Base-by-base conservation (phyloP, 768 basidiomycete genomes). In the Lactarius evosmus region DNA sequence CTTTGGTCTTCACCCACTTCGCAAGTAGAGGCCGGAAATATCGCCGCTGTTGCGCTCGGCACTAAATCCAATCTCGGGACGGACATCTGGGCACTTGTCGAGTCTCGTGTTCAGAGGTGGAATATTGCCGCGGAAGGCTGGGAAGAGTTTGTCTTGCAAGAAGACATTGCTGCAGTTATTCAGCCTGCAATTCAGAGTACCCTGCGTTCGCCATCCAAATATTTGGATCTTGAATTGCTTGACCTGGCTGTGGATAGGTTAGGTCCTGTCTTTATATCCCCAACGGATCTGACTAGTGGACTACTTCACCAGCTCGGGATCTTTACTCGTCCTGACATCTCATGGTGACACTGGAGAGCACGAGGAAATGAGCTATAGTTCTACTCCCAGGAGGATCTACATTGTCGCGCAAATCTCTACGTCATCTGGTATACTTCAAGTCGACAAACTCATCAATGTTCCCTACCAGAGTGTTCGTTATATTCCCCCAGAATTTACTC, bases 381-480 rank as follows among this genome's bases (percentile, higher is more conserved):
- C 77, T 30, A 70, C 69, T 9, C 81, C 87, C 58, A 80, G 85
- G 51, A 80, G 89, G 51, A 80, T 86, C 38, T 91, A 91, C 73
- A 84, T 86, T 12, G 74, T 91, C 46, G 76, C 82, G 17, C 79
- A 79, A 58, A 70, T 91, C 17, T 74, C 79, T n/a, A 71, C 75
- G 58, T 66, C 72, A 27, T 75, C 76, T 5, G 79, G 79, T 12
- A 66, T 68, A 2, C 82, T 86, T 72, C 70, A 73, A 29, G 78
- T 86, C 16, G 73, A 81, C 36, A 77, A 76, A 19, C 75, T 88
- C 40, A 80, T 77, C 46, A 78, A 77, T 36, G 85, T 93, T 12
- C 91, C 91, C 7, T 92, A 91, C 70, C 86, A 91, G 73, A 86
- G 85, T 62, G 90, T 92, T 68, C 69, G 86, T 76, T 1, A 58